Base-by-base conservation (phyloP, 2,329 filamentous ascomycete genomes). In the Bipolaris gigantea region DNA sequence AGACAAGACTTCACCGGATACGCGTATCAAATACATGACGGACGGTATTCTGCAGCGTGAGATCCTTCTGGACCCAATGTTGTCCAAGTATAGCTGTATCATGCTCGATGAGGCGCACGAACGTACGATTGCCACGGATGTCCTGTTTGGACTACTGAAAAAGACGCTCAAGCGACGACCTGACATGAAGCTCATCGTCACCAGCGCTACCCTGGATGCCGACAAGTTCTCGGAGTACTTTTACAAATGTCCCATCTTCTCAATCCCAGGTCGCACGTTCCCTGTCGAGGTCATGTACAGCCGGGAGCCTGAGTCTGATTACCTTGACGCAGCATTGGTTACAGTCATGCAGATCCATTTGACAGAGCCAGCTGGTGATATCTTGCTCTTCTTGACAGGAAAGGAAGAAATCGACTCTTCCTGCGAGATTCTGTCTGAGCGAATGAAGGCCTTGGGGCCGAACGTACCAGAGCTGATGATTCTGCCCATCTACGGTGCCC, bases 91-190 rank as follows among this genome's bases (percentile, higher is more conserved):
- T 79, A 94, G 91, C 80, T 95, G 90, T 69, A 97, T 99, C 73
- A 97, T 99, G 76, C 88, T 99, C 58, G 94, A 99, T 75, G 94
- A 99, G 76, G 94, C 95, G 50, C 94, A 99, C 85, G 94, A 99
- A 77, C 86, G 95, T 74, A 99, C 94, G 0, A 87, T 99, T 57
- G 91, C 93, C 19, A 99, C 95, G 8, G 94, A 99, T 80, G 94
- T 99, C 59, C 81, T 99, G 54, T 97, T 99, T 89, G 94, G 92
- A 51, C 82, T 99, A 55, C 80, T 99, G 57, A 99, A 99, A 79
- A 90, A 96, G 71, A 88, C 97, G 38, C 86, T 92, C 32, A 76
- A 82, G 65, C 85, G 92, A 67, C 84, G 94, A 55, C 84, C 90
- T 4, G 94, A 99, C 74, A 81, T 99, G 69, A 99, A 99, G 80